phyloP scores from a whole-genome alignment of 805 yeast species.

The Kluyveromyces siamensis region DNA sequence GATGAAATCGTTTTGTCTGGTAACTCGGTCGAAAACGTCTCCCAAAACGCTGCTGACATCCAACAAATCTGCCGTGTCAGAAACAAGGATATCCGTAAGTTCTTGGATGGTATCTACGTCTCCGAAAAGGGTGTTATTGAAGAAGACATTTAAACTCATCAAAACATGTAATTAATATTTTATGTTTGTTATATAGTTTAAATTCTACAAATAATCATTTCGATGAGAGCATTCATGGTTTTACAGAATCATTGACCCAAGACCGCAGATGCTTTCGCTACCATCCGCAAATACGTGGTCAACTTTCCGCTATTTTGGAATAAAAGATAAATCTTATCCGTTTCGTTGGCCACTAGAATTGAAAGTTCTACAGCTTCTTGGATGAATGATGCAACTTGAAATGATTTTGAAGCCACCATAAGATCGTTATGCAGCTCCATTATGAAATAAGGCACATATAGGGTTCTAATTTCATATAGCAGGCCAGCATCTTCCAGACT shows the following conservation, averaged over 20 bases:
- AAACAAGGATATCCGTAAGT: slow-evolving; percentile 99
- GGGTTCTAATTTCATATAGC: slow-evolving; percentile 46
- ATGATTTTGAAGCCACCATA: slow-evolving; percentile 32
- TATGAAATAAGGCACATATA: slow-evolving; percentile 66
- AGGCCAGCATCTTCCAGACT: slow-evolving; percentile 30
- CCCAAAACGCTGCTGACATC: slow-evolving; percentile 97
- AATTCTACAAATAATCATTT: background rate
- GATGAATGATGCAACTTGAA: slow-evolving; percentile 36
- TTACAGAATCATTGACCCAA: background rate
- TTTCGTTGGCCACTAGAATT: slow-evolving; percentile 58
- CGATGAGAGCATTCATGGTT: background rate
- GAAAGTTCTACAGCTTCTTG: slow-evolving; percentile 52
- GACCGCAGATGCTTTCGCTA: slow-evolving; percentile 33
- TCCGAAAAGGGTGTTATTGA: slow-evolving; percentile 87
- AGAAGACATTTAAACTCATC: slow-evolving; percentile 36
- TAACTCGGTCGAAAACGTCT: slow-evolving; percentile 94
- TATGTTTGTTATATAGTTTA: background rate
- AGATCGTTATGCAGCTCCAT: slow-evolving; percentile 56
- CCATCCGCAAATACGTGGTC: slow-evolving; percentile 41
- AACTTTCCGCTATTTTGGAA: slow-evolving; percentile 51
- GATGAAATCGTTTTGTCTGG: slow-evolving; percentile 91
- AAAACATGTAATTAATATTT: slow-evolving; percentile 1
- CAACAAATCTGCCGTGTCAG: slow-evolving; percentile 97
- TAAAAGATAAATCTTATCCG: slow-evolving; percentile 48
- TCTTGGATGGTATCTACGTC: slow-evolving; percentile 99